phyloP scores from a whole-genome alignment of 2,329 filamentous ascomycete species.

The Cytospora schulzeri region DNA sequence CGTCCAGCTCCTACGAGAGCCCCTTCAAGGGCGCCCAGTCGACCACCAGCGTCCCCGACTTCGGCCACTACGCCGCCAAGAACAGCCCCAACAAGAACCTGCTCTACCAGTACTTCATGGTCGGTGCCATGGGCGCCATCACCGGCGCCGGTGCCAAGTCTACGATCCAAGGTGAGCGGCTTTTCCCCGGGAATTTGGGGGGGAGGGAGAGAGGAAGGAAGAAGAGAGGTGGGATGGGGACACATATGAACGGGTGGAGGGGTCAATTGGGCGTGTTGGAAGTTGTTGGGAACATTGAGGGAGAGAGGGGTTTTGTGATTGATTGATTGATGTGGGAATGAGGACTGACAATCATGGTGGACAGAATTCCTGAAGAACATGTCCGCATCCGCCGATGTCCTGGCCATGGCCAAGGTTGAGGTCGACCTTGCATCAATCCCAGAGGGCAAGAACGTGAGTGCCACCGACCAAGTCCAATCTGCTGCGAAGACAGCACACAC shows the following conservation, averaged over 20 bases:
- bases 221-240: too few species aligned
- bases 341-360: slow-evolving; percentile 19
- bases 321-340: not conserved
- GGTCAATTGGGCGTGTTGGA: too few species aligned
- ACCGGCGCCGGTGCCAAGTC: slow-evolving; percentile 94
- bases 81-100: slow-evolving; percentile 72
- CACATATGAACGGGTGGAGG: not conserved
- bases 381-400: slow-evolving; percentile 96
- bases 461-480: not conserved
- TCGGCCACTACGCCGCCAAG: slow-evolving; percentile 82
- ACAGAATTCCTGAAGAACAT: slow-evolving; percentile 99
- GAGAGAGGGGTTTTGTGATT: not conserved
- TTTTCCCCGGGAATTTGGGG: slow-evolving; percentile 7
- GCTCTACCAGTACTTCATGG: slow-evolving; percentile 98
- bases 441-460: slow-evolving; percentile 98
- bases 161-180: slow-evolving; percentile 85
- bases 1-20: slow-evolving; percentile 56
- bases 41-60: slow-evolving; percentile 79
- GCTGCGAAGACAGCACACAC: too few species aligned
- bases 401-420: slow-evolving; percentile 99
- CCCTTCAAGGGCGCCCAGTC: slow-evolving; percentile 64
- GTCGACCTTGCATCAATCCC: slow-evolving; percentile 90
- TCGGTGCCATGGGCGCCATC: slow-evolving; percentile 90
- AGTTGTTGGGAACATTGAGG: too few species aligned
- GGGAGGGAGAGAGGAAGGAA: not conserved